Base-by-base conservation (phyloP, 345 rosid genomes). In the Diplotaxis tenuifolia region DNA sequence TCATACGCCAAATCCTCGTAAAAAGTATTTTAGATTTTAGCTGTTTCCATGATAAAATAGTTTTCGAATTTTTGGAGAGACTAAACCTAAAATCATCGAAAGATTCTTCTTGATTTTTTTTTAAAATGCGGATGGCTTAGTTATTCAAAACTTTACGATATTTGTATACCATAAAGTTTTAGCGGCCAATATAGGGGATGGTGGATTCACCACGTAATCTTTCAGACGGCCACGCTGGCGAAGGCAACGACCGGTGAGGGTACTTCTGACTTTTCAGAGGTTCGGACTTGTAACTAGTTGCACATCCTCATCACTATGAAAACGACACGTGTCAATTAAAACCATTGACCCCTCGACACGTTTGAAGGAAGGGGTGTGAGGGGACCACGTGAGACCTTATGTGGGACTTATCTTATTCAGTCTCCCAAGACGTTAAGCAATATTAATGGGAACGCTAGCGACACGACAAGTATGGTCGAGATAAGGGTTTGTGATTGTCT, bases 381-480 rank as follows among this genome's bases (percentile, higher is more conserved):
- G 59, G 75, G 75, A 76, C 80, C 75, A 76, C 61, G 67, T 65
- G 62, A 65, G 56, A 22, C 71, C 62, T 65, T 70, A 61, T 25
- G 38, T 28, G 32, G 74, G 80, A 47, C 49, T 70, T 76, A 76
- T 76, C 71, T 76, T 65, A 67, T 70, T 76, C 80, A 76, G 72
- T 65, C 75, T 76, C 72, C 80, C 75, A 76, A 76, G 80, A 70
- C 80, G 75, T 71, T 65, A 71, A 76, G 75, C 65, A 56, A 75
- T 28, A 62, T 64, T 70, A 70, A 71, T 76, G 67, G 72, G 61
- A 70, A 23, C 32, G 75, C 62, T 70, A 58, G 42, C 62, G 47
- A 70, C 62, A 49, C 62, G 71, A 71, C 65, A 54, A 68, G 63
- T 25, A 25, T 62, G 38, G 9, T 20, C 50, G 10, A 36, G 75